Percentiles rank a stretch among this genome's conserved stretches.
Evolutionary conservation across 2,329 filamentous ascomycete genomes (phyloP).

Genomic region (Pseudogymnoascus sp.): DNA sequence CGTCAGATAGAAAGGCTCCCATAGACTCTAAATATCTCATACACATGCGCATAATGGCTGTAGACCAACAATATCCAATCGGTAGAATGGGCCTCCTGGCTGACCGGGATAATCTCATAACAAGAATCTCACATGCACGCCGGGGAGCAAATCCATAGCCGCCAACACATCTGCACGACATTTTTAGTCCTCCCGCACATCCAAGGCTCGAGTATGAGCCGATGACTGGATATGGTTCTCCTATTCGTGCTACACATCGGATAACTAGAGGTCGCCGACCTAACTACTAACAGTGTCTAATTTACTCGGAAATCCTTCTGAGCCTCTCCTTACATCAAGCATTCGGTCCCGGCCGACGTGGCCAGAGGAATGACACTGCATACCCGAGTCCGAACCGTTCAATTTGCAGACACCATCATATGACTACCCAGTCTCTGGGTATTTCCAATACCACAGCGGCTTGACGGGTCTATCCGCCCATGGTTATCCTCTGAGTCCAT

Average conservation of each 20-base stretch:
- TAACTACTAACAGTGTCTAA: neutral
- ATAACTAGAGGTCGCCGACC: neutral
- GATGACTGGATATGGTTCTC: conserved; percentile 1
- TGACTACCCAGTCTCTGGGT: conserved; percentile 8
- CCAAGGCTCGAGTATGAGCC: neutral
- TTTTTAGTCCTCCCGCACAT: conserved; percentile 9
- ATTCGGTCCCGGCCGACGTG: neutral
- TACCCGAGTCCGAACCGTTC: neutral
- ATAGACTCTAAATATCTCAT: conserved; percentile 5
- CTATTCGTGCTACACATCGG: conserved; percentile 6
- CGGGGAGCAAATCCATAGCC: neutral
- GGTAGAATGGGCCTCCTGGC: neutral
- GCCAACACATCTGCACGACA: conserved; percentile 10
- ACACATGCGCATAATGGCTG: neutral
- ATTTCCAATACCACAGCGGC: conserved; percentile 9
- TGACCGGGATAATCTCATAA: neutral
- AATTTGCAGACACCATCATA: conserved; percentile 7
- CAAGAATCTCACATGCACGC: neutral
- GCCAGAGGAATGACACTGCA: neutral
- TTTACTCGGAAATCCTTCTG: neutral
- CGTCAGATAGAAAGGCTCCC: neutral
- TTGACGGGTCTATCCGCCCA: conserved; percentile 6
- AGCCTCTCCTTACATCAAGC: neutral
- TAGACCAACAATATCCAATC: neutral
- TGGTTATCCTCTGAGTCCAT: neutral